A percentile compares a stretch with the other conserved stretches of the same genome.
Conservation (phyloP, 2,329 filamentous ascomycete genomes). For the Xylaria sp. region DNA sequence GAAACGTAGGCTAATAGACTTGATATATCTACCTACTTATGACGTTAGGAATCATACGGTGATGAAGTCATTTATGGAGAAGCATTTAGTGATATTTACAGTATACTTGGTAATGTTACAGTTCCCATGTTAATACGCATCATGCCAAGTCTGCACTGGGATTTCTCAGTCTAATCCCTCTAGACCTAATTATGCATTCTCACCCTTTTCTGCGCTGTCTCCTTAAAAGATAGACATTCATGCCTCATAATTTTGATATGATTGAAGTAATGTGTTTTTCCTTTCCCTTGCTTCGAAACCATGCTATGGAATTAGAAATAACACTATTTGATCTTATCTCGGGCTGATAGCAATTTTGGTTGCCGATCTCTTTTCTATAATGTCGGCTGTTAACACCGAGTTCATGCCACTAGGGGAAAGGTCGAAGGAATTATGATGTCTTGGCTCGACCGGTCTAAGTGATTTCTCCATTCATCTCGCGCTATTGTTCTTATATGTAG, state of each 20-base stretch:
- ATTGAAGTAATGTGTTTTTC: background rate
- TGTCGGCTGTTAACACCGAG: background rate
- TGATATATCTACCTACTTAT: background rate
- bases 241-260: background rate
- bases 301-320: slow-evolving; percentile 6
- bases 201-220: background rate
- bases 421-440: slow-evolving; percentile 19
- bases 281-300: background rate
- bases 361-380: slow-evolving; percentile 18
- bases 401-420: slow-evolving; percentile 23
- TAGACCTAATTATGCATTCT: background rate
- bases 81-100: slow-evolving; percentile 6
- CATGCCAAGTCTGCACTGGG: background rate
- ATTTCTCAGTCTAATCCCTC: background rate
- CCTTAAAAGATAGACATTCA: background rate
- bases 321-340: slow-evolving; percentile 6
- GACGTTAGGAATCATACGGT: background rate
- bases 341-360: slow-evolving; percentile 9
- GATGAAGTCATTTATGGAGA: slow-evolving; percentile 6
- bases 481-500: background rate
- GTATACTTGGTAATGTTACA: no score
- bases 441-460: slow-evolving; percentile 12
- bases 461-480: no score
- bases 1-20: background rate
- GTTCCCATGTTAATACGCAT: slow-evolving; percentile 1